Conservation (phyloP, 2,329 filamentous ascomycete genomes). For the Cadophora sp. region DNA sequence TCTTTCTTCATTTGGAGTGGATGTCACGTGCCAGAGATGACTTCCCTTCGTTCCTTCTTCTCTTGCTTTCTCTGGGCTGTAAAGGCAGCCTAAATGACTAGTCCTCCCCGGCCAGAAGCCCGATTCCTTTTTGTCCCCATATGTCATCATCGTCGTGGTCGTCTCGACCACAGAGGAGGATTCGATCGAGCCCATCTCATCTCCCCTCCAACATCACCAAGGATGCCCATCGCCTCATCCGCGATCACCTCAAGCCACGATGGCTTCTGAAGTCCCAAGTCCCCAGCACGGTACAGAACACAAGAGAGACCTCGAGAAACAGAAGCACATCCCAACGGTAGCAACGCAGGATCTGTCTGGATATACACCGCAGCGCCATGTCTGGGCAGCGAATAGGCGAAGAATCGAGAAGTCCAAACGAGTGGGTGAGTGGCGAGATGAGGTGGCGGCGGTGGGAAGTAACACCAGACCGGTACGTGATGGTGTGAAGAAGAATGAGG, state of each 20-base stretch:
- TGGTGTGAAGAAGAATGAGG: too few relatives aligned
- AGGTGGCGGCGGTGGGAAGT: not conserved
- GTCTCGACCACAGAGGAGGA: not conserved
- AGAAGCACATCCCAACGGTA: not conserved
- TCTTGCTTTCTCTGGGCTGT: not conserved
- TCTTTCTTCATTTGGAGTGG: not conserved
- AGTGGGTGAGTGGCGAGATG: not conserved
- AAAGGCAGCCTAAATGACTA: not conserved
- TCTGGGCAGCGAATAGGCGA: not conserved
- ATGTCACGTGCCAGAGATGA: not conserved
- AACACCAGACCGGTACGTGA: not conserved
- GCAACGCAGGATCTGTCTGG: not conserved
- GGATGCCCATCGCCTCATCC: not conserved
- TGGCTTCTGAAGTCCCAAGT: not conserved
- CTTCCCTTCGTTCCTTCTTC: slow-evolving; percentile 12
- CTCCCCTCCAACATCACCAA: not conserved
- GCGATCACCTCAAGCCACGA: not conserved
- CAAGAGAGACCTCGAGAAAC: too few relatives aligned
- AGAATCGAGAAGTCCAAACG: not conserved
- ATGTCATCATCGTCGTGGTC: not conserved
- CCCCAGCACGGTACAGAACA: not conserved
- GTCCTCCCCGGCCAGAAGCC: not conserved
- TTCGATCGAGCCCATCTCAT: not conserved
- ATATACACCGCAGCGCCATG: not conserved
- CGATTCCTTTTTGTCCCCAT: not conserved